phyloP scores from a whole-genome alignment of 805 yeast species.

The Starmerella bombi region DNA sequence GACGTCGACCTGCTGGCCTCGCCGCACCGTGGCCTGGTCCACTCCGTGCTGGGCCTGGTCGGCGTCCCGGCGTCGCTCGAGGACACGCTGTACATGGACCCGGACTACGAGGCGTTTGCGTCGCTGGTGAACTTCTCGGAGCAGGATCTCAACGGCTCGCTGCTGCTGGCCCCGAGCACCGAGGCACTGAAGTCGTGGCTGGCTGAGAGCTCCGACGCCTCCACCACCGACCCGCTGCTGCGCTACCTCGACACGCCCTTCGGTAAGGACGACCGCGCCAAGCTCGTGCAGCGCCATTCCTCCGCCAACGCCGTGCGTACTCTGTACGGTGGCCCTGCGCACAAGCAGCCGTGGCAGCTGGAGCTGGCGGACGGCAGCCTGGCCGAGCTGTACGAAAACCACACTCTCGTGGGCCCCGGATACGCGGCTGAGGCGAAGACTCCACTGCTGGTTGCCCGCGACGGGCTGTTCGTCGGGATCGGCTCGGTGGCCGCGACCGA shows the following conservation, averaged over 20 bases:
- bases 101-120: slow-evolving; percentile 10
- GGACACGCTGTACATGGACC: slow-evolving; percentile 10
- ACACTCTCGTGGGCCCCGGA: slow-evolving; percentile 3
- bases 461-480: slow-evolving; percentile 30
- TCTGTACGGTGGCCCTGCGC: slow-evolving; percentile 1
- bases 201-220: not conserved
- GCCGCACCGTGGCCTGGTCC: slow-evolving; percentile 21
- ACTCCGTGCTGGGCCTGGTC: slow-evolving; percentile 16
- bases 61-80: slow-evolving; percentile 15
- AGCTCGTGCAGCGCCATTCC: slow-evolving; percentile 12
- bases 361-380: slow-evolving; percentile 15
- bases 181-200: slow-evolving; percentile 12
- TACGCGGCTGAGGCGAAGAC: not conserved
- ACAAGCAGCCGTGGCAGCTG: slow-evolving; percentile 8
- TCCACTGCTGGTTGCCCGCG: slow-evolving; percentile 28
- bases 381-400: slow-evolving; percentile 5
- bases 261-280: slow-evolving; percentile 15
- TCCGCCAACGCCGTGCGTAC: not conserved
- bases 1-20: slow-evolving; percentile 21
- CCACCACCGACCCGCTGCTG: slow-evolving; percentile 9
- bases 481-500: slow-evolving; percentile 6
- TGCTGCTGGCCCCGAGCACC: slow-evolving; percentile 17
- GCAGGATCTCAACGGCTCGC: not conserved
- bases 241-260: slow-evolving; percentile 15
- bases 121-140: slow-evolving; percentile 8